phyloP scores from a whole-genome alignment of 164 flowering plant genomes.

The Nelumbo lutea region DNA sequence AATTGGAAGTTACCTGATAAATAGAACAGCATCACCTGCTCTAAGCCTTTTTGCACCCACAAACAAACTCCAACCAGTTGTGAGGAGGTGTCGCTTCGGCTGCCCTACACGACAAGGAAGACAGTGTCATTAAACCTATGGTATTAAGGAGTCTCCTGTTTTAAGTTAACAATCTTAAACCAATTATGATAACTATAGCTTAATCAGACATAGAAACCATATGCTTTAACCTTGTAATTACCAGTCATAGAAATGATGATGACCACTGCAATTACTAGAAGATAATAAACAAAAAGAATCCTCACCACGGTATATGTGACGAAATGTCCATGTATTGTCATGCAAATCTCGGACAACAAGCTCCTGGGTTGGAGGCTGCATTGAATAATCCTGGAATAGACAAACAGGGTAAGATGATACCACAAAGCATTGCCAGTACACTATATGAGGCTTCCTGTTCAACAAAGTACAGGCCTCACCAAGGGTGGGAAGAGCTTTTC shows the following conservation, averaged over 20 bases:
- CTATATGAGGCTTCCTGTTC: not conserved
- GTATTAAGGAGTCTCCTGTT: not conserved
- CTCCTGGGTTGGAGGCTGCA: slow-evolving; percentile 97
- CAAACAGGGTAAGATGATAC: not conserved
- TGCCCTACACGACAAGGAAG: slow-evolving; percentile 55
- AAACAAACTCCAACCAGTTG: slow-evolving; percentile 98
- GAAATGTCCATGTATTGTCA: slow-evolving; percentile 90
- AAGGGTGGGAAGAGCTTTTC: slow-evolving; percentile 93
- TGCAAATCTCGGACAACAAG: slow-evolving; percentile 93
- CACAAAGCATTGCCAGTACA: not conserved
- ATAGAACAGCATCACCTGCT: slow-evolving; percentile 93
- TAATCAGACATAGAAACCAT: not conserved
- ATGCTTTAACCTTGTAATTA: not conserved
- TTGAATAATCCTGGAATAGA: slow-evolving; percentile 66
- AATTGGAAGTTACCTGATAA: slow-evolving; percentile 63
- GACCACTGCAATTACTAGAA: not conserved
- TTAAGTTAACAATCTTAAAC: no score
- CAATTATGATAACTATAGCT: no score
- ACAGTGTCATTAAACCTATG: not conserved
- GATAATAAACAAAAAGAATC: slow-evolving; percentile 3
- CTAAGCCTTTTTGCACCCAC: slow-evolving; percentile 86
- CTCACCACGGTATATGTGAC: slow-evolving; percentile 94
- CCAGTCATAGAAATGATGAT: not conserved
- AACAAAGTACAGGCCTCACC: slow-evolving; percentile 35
- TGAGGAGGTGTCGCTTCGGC: slow-evolving; percentile 95